These are phyloP conservation scores for Candida montana DNA, from an alignment of 805 yeast genomes.

Conservation along the genomic window DNA sequence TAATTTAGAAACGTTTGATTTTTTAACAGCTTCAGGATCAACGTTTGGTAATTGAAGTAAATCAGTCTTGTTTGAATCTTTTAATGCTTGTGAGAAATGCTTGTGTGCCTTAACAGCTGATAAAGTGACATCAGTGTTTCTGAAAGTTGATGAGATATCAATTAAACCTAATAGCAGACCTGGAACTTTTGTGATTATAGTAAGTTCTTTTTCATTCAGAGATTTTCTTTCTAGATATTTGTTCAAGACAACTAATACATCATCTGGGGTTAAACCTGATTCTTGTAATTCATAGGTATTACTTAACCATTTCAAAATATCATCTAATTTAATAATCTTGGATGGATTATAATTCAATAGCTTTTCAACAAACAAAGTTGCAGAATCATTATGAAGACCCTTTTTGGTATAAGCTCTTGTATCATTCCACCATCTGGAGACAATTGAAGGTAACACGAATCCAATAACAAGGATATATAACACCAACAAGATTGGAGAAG, in stretches of 20 bases:
- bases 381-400: conserved; percentile 82
- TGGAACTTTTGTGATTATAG: conserved; percentile 59
- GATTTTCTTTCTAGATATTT: conserved; percentile 53
- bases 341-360: conserved; percentile 73
- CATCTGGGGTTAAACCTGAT: conserved; percentile 35
- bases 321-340: conserved; percentile 49
- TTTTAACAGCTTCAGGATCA: conserved; percentile 36
- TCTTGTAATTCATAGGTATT: conserved; percentile 60
- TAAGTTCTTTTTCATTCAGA: conserved; percentile 35
- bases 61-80: conserved; percentile 50
- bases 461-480: conserved; percentile 71
- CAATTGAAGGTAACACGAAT: conserved; percentile 69
- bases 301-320: conserved; percentile 54
- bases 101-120: conserved; percentile 63
- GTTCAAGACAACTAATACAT: conserved; percentile 46
- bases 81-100: conserved; percentile 71
- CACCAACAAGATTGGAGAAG: conserved; percentile 59
- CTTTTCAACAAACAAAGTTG: conserved; percentile 65
- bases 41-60: conserved; percentile 80
- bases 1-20: conserved; percentile 47
- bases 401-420: conserved; percentile 75
- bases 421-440: conserved; percentile 86
- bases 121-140: conserved; percentile 59
- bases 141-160: conserved; percentile 78
- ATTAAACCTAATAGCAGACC: conserved; percentile 63